Evolutionary conservation across 495 filamentous ascomycete genomes (phyloP).

Genomic region (Penicillium ucsense): DNA sequence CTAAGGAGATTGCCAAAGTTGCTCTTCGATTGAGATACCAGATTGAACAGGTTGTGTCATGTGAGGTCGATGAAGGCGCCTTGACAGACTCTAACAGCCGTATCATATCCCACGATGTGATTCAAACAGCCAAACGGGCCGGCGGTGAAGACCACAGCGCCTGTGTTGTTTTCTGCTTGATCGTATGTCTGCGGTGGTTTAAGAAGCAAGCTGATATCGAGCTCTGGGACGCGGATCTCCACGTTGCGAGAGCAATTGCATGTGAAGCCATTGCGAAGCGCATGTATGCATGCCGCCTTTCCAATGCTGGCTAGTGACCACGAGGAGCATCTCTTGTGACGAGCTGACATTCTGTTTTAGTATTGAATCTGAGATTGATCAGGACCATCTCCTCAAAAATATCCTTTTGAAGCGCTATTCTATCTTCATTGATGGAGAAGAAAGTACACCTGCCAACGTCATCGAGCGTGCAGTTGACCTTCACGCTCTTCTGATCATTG

Average conservation of each 20-base stretch:
- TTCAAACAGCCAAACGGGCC: constrained; percentile 68
- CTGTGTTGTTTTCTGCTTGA: constrained; percentile 77
- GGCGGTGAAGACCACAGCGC: constrained; percentile 64
- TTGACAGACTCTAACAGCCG: constrained; percentile 72
- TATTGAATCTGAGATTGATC: constrained; percentile 76
- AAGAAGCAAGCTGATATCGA: constrained; percentile 67
- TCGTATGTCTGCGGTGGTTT: constrained; percentile 90
- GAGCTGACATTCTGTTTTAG: constrained; percentile 14
- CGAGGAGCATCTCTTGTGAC: too few relatives aligned
- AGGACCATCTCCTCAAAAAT: constrained; percentile 63
- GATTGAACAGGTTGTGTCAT: constrained; percentile 79
- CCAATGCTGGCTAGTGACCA: too few relatives aligned
- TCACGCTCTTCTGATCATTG: constrained; percentile 79
- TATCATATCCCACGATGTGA: constrained; percentile 70
- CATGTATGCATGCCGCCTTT: constrained; percentile 38
- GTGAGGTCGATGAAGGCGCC: constrained; percentile 63
- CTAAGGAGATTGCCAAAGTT: constrained; percentile 69
- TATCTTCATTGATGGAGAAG: constrained; percentile 59
- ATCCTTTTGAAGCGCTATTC: constrained; percentile 88
- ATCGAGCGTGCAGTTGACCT: constrained; percentile 89
- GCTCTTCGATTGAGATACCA: constrained; percentile 85
- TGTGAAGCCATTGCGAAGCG: constrained; percentile 93
- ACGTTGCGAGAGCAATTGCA: constrained; percentile 67
- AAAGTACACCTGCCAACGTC: constrained; percentile 70
- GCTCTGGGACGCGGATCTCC: constrained; percentile 85